These are phyloP conservation scores for Boletus rufocinnamomeus DNA, from an alignment of 768 basidiomycete species.

Conservation along the genomic window DNA sequence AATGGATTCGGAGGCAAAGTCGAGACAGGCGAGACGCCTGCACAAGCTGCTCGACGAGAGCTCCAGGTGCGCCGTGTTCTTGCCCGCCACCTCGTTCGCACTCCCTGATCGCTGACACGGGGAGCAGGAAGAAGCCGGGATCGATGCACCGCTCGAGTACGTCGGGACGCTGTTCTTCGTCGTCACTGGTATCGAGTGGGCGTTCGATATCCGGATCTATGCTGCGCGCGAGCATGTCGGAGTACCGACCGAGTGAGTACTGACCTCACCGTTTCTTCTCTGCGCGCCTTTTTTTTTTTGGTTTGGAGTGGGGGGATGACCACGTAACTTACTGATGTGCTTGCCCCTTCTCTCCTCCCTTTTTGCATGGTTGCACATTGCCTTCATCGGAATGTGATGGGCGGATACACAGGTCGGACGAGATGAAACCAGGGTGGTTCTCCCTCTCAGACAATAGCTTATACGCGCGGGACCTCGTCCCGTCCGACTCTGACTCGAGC, in stretches of 20 bases:
- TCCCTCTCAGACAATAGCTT: conserved; percentile 33
- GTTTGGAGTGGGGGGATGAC: neutral
- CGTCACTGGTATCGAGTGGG: conserved; percentile 51
- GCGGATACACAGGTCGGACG: conserved; percentile 65
- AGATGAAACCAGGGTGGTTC: conserved; percentile 89
- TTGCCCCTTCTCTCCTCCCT: neutral
- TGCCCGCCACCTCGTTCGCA: neutral
- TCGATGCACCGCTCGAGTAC: conserved; percentile 62
- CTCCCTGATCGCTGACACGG: neutral
- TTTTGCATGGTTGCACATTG: neutral
- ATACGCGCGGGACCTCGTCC: conserved; percentile 8
- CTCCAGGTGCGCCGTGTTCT: conserved; percentile 49
- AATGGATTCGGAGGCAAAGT: conserved; percentile 93
- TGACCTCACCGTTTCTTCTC: neutral
- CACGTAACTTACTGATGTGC: neutral
- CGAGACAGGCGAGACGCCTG: conserved; percentile 67
- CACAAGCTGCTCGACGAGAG: conserved; percentile 76
- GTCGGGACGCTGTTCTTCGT: conserved; percentile 69
- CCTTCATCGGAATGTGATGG: neutral
- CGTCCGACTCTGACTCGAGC: neutral
- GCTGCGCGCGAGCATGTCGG: conserved; percentile 63
- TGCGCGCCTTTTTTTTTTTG: neutral
- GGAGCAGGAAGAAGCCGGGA: conserved; percentile 79
- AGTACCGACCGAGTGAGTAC: conserved; percentile 61
- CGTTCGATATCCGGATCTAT: conserved; percentile 75